Evolutionary conservation across 768 basidiomycete species (phyloP).

Genomic region (Clitopilus passeckerianus): DNA sequence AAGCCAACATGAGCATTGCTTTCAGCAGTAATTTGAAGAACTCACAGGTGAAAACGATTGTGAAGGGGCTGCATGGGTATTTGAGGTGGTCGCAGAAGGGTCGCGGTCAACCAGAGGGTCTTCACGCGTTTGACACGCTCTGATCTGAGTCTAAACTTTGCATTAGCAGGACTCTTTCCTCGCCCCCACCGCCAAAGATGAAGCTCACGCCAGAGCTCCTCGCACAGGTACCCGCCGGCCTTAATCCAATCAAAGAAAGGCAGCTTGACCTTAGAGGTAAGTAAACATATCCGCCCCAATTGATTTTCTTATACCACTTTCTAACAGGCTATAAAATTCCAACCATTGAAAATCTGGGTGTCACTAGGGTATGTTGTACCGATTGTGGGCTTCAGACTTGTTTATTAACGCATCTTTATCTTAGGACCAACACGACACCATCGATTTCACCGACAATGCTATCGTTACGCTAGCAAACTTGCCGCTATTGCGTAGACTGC

Average conservation of each 20-base stretch:
- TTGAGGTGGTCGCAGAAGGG: constrained; percentile 15
- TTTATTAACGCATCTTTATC: constrained; percentile 10
- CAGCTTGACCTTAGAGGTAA: constrained; percentile 89
- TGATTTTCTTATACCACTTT: constrained; percentile 16
- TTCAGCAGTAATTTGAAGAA: constrained; percentile 4
- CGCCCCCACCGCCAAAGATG: constrained; percentile 42
- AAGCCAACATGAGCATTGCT: constrained; percentile 9
- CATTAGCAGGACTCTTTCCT: constrained; percentile 10
- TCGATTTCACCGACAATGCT: constrained; percentile 92
- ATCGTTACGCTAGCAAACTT: constrained; percentile 80
- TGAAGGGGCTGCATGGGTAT: constrained; percentile 61
- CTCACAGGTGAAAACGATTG: constrained; percentile 70
- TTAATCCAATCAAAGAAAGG: constrained; percentile 84
- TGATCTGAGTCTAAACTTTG: constrained; percentile 37
- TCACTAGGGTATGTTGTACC: constrained; percentile 61
- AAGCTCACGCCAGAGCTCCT: constrained; percentile 95
- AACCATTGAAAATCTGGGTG: constrained; percentile 93
- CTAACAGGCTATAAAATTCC: constrained; percentile 86
- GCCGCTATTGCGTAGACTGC: constrained; percentile 80
- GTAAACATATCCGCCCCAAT: constrained; percentile 8
- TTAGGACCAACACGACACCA: constrained; percentile 90
- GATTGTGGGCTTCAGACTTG: no score
- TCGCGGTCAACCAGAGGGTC: constrained; percentile 7
- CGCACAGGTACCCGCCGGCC: constrained; percentile 69
- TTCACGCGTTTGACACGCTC: constrained; percentile 20